Percentiles rank a stretch among this genome's conserved stretches.
Evolutionary conservation across 805 yeast genomes (phyloP).

Genomic region (Metschnikowia amazonensis): DNA sequence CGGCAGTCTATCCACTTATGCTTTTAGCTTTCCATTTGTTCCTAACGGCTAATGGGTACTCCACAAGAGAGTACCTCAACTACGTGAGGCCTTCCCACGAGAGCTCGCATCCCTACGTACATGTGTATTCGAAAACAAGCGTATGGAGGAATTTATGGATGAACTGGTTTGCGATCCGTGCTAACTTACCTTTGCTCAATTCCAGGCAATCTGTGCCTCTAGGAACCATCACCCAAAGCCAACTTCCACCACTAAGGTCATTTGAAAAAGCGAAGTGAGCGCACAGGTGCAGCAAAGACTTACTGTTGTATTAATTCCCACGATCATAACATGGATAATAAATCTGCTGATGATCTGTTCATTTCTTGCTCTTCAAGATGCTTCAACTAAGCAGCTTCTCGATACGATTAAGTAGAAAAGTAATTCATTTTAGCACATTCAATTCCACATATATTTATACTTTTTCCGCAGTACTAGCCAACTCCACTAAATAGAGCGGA

Average conservation of each 20-base stretch:
- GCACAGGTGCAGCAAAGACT: too few relatives aligned
- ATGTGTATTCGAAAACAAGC: slow-evolving; percentile 28
- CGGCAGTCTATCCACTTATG: slow-evolving; percentile 52
- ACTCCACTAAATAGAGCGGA: not conserved
- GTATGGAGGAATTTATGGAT: slow-evolving; percentile 28
- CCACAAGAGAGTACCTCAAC: slow-evolving; percentile 70
- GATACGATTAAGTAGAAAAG: not conserved
- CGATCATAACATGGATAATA: too few relatives aligned
- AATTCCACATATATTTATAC: not conserved
- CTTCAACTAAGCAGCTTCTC: not conserved
- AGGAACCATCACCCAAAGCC: slow-evolving; percentile 11
- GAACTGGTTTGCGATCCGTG: slow-evolving; percentile 36
- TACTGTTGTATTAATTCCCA: too few relatives aligned
- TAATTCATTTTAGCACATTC: not conserved
- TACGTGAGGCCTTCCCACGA: slow-evolving; percentile 31
- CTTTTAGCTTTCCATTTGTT: slow-evolving; percentile 52
- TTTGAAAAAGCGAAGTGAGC: slow-evolving; percentile 6
- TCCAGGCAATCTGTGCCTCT: slow-evolving; percentile 8
- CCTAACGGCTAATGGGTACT: slow-evolving; percentile 53
- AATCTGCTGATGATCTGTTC: not conserved
- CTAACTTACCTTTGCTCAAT: slow-evolving; percentile 16
- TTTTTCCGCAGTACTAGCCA: not conserved
- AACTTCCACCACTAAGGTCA: slow-evolving; percentile 9
- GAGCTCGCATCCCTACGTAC: slow-evolving; percentile 30
- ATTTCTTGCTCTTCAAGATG: not conserved